phyloP scores from a whole-genome alignment of 2,329 filamentous ascomycete genomes.

The Trichoderma asperellum region DNA sequence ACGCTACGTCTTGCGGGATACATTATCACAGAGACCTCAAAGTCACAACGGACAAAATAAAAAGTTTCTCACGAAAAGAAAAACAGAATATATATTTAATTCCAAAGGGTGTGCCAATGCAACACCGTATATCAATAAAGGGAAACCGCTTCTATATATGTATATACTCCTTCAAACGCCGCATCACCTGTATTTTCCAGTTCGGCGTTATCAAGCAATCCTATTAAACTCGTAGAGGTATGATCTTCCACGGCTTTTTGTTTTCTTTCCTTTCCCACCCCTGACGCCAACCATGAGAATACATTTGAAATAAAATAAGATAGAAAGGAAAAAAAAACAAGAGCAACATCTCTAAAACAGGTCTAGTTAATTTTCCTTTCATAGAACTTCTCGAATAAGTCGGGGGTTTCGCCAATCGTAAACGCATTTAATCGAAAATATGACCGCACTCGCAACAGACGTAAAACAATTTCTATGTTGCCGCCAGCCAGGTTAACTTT shows the following conservation, averaged over 20 bases:
- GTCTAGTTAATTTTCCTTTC: background rate
- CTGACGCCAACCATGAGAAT: slow-evolving; percentile 18
- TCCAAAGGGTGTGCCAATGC: background rate
- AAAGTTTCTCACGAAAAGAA: background rate
- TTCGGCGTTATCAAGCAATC: slow-evolving; percentile 12
- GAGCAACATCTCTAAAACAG: slow-evolving; percentile 1
- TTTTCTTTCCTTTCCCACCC: background rate
- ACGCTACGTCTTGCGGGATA: no score
- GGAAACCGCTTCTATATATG: slow-evolving; percentile 1
- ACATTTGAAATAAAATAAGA: slow-evolving; percentile 2
- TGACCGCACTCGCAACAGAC: slow-evolving; percentile 94
- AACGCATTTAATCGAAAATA: slow-evolving; percentile 66
- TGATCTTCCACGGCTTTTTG: background rate
- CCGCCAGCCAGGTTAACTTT: slow-evolving; percentile 7
- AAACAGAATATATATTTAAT: background rate
- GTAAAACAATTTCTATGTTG: slow-evolving; percentile 80
- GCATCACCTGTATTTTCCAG: background rate
- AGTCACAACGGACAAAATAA: background rate
- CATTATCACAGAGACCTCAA: background rate
- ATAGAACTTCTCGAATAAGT: background rate
- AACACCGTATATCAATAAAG: slow-evolving; percentile 5
- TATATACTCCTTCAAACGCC: slow-evolving; percentile 17
- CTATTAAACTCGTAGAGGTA: slow-evolving; percentile 1
- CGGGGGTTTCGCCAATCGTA: slow-evolving; percentile 35
- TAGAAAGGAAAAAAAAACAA: background rate